These are phyloP conservation scores for Diaporthe amygdali DNA, from an alignment of 2,329 filamentous ascomycete genomes.

Conservation along the genomic window DNA sequence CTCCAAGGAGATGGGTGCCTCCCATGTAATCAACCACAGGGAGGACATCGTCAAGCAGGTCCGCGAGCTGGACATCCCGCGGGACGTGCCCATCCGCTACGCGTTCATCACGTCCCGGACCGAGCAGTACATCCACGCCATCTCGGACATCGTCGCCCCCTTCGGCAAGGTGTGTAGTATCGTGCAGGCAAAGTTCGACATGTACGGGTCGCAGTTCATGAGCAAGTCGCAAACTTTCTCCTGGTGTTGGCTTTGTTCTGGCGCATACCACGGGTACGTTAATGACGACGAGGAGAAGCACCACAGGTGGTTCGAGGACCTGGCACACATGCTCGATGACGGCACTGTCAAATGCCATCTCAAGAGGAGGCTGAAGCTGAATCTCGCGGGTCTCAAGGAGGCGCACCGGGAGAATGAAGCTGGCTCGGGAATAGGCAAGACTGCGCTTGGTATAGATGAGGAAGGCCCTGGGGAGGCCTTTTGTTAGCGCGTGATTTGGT, in stretches of 20 bases:
- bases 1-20: constrained; percentile 45
- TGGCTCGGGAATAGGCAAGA: constrained; percentile 43
- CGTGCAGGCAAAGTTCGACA: constrained; percentile 46
- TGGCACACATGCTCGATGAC: constrained; percentile 39
- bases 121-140: constrained; percentile 44
- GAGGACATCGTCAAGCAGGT: constrained; percentile 44
- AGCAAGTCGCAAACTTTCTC: constrained; percentile 47
- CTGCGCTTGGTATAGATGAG: constrained; percentile 38
- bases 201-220: constrained; percentile 52
- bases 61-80: constrained; percentile 36
- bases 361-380: constrained; percentile 40
- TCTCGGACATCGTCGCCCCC: constrained; percentile 44
- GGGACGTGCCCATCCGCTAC: constrained; percentile 43
- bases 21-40: constrained; percentile 48
- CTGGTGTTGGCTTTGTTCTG: constrained; percentile 47
- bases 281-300: constrained; percentile 43
- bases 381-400: constrained; percentile 41
- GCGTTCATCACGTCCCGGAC: constrained; percentile 47
- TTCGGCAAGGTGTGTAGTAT: constrained; percentile 52
- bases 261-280: constrained; percentile 40
- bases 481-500: neutral
- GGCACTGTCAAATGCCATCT: constrained; percentile 44
- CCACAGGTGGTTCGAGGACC: constrained; percentile 42
- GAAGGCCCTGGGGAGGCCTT: constrained; percentile 28
- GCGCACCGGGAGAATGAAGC: constrained; percentile 44